A percentile compares a stretch with the other conserved stretches of the same genome.
Evolutionary conservation across 2,329 filamentous ascomycete species (phyloP).

Genomic region (Stachybotrys echinatus): DNA sequence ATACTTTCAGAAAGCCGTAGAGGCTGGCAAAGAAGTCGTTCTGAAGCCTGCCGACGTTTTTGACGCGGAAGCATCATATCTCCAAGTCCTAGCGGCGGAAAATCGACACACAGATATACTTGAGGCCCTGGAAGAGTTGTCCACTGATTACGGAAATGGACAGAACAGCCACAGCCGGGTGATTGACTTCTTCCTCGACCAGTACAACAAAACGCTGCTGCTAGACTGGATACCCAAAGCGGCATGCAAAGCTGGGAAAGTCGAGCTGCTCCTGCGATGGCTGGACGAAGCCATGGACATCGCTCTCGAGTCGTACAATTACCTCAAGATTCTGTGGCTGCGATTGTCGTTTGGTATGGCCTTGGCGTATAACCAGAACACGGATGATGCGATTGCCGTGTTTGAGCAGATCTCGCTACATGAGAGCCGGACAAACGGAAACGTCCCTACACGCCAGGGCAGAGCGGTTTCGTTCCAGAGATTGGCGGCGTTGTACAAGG

Average conservation of each 20-base stretch:
- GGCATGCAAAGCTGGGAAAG: conserved; percentile 25
- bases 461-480: conserved; percentile 34
- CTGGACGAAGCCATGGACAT: conserved; percentile 24
- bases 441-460: conserved; percentile 30
- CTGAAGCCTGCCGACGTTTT: conserved; percentile 26
- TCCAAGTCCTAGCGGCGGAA: conserved; percentile 29
- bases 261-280: conserved; percentile 20
- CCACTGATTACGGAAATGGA: conserved; percentile 15
- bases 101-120: conserved; percentile 30
- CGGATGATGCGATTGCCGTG: conserved; percentile 25
- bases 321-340: conserved; percentile 30
- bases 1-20: conserved; percentile 31
- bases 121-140: conserved; percentile 25
- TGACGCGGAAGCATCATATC: conserved; percentile 29
- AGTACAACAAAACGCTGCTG: conserved; percentile 24
- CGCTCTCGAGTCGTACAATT: conserved; percentile 27
- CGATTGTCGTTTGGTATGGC: conserved; percentile 29
- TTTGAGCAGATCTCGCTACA: conserved; percentile 30
- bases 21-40: conserved; percentile 15
- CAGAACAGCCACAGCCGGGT: conserved; percentile 21
- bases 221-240: conserved; percentile 37
- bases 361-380: conserved; percentile 26
- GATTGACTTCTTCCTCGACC: conserved; percentile 28
- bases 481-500: conserved; percentile 31
- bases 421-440: conserved; percentile 33